Evolutionary conservation across 1,284 basidiomycete genomes (phyloP).

Genomic region (Ganoderma boninense): DNA sequence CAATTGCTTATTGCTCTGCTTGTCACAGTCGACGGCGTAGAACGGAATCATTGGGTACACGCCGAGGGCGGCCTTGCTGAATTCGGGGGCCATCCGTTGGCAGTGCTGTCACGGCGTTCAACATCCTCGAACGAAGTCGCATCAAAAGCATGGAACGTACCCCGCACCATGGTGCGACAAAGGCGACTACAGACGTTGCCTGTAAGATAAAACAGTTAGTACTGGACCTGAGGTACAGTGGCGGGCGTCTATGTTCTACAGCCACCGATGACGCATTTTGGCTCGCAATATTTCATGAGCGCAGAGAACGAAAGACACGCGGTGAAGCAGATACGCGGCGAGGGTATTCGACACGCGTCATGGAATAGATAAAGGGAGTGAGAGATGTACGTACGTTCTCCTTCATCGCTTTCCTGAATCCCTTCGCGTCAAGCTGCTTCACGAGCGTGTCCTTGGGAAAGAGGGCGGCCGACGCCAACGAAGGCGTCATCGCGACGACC

Average conservation of each 20-base stretch:
- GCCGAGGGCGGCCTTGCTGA: constrained; percentile 80
- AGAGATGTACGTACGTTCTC: constrained; percentile 65
- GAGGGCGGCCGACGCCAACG: constrained; percentile 73
- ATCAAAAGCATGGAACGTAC: constrained; percentile 52
- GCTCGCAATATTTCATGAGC: not conserved
- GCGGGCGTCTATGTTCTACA: constrained; percentile 4
- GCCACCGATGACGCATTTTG: not conserved
- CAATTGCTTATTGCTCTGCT: constrained; percentile 80
- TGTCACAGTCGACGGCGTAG: constrained; percentile 93
- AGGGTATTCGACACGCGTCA: not conserved
- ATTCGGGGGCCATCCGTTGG: constrained; percentile 87
- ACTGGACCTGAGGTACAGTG: not conserved
- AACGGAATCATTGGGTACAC: constrained; percentile 87
- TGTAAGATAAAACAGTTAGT: constrained; percentile 39
- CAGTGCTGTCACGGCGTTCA: constrained; percentile 71
- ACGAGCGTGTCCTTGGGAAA: constrained; percentile 77
- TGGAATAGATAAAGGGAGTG: too few species aligned
- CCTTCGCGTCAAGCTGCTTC: constrained; percentile 78
- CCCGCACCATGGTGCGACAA: constrained; percentile 91
- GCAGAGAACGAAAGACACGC: not conserved
- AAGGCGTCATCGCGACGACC: constrained; percentile 52
- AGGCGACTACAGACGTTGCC: constrained; percentile 84
- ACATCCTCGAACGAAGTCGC: not conserved
- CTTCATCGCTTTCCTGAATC: constrained; percentile 80
- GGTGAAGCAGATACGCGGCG: not conserved